Evolutionary conservation across 169 alveolate species (phyloP), one percentile per base, ranked within the genome.

Genomic region (Eimeria sp.): DNA sequence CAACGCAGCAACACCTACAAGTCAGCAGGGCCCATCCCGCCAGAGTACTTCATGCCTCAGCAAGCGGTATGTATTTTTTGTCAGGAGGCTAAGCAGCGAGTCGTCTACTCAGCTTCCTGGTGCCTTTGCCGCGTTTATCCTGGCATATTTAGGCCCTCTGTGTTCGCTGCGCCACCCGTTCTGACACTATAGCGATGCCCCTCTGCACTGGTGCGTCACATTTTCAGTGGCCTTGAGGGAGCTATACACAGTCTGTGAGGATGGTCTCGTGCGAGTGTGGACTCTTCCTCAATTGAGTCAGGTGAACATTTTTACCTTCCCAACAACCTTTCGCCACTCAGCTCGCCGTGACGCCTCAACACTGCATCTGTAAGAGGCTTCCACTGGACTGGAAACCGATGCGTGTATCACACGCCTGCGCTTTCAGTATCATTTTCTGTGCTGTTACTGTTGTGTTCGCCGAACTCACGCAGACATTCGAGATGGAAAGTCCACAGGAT

Each of bases 11-110:
- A 57, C 98, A 98, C 96, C 96, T 97, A 82, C 98, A 99, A 25
- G 90, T 98, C 20, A 95, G 98, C 76, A 97, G 99, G 96, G 98
- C 99, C 20, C 99, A 98, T 80, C 98, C 99, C n/a, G 97, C 96
- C 51, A 87, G 96, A 63, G 97, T 98, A 7, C 84, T 96, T 43
- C 89, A 97, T 89, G 97, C 94, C 51, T 89, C 96, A 82, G 70
- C 88, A 9, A 94, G 96, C 90, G 96, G 89, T 95, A 51, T 40
- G 80, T 58, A 16, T 43, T n/a, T 54, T 34, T 20, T n/a, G 18
- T 3, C 18, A 34, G 4, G 5, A 34, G 10, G 13, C 22, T 49
- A 30, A 14, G 51, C 51, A 34, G 40, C 25, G 10, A 27, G 40
- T 18, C 22, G 27, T 67, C 27, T 45, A n/a, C 9, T 70, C 22